These are phyloP conservation scores for Clitopilus passeckerianus DNA, from an alignment of 768 basidiomycete genomes.

Conservation along the genomic window DNA sequence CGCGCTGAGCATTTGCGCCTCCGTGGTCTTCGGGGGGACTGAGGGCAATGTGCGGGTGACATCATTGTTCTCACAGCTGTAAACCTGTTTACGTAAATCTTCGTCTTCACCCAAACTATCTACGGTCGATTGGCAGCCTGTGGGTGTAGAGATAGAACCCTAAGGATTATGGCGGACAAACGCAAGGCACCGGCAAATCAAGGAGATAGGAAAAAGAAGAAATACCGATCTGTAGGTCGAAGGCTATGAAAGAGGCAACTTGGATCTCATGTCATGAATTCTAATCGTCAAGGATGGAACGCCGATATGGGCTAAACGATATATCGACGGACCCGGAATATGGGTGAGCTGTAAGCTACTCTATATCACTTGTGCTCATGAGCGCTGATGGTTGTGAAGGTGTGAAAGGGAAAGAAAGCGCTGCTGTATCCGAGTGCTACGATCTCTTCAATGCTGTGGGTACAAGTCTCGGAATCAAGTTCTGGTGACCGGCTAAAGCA, in stretches of 20 bases:
- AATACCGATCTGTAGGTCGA: conserved; percentile 44
- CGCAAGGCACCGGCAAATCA: neutral
- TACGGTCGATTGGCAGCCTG: too few species aligned
- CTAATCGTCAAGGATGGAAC: conserved; percentile 51
- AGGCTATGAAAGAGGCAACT: neutral
- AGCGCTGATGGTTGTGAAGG: conserved; percentile 22
- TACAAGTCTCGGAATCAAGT: conserved; percentile 1
- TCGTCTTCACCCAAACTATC: neutral
- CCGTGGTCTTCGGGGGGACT: neutral
- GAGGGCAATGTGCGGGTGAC: neutral
- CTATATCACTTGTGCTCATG: neutral
- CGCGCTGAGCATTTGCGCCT: too few species aligned
- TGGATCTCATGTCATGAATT: neutral
- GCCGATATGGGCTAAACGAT: conserved; percentile 57
- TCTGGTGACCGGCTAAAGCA: neutral
- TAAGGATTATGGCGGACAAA: neutral
- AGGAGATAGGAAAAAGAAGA: conserved; percentile 34
- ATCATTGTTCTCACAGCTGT: neutral
- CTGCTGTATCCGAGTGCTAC: conserved; percentile 69
- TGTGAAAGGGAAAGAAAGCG: conserved; percentile 79
- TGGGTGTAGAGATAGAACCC: too few species aligned
- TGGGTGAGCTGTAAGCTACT: conserved; percentile 69
- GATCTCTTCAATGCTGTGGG: conserved; percentile 76
- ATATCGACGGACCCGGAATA: conserved; percentile 76
- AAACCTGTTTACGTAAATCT: neutral